Percentiles rank a stretch among this genome's conserved stretches.
phyloP scores from a whole-genome alignment of 2,329 filamentous ascomycete species.

The Xylaria arbuscula region DNA sequence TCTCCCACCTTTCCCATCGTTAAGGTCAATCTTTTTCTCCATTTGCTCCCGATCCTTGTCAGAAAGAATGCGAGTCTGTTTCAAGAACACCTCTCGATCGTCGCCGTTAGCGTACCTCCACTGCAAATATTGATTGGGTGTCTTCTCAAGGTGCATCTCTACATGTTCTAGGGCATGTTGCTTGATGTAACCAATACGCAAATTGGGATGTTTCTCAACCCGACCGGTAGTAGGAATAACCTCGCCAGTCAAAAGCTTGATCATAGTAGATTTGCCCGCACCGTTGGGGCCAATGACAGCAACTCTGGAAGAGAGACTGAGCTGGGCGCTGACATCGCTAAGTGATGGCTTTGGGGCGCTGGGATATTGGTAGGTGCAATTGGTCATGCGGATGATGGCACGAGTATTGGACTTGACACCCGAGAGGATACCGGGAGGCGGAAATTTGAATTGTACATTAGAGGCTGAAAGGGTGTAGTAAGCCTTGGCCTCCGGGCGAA shows the following conservation, averaged over 20 bases:
- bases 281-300: slow-evolving; percentile 98
- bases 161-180: slow-evolving; percentile 99
- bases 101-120: slow-evolving; percentile 98
- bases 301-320: slow-evolving; percentile 89
- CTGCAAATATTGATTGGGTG: slow-evolving; percentile 97
- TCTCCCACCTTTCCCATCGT: slow-evolving; percentile 80
- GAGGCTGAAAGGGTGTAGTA: slow-evolving; percentile 96
- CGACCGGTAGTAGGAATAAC: slow-evolving; percentile 83
- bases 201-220: slow-evolving; percentile 98
- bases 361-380: slow-evolving; percentile 95
- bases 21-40: slow-evolving; percentile 87
- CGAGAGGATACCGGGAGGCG: slow-evolving; percentile 89
- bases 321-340: slow-evolving; percentile 83
- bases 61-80: slow-evolving; percentile 92
- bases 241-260: slow-evolving; percentile 96
- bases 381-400: slow-evolving; percentile 93
- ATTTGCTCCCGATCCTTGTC: slow-evolving; percentile 88
- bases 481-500: slow-evolving; percentile 93
- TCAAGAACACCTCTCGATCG: slow-evolving; percentile 95
- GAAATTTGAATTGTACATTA: slow-evolving; percentile 97
- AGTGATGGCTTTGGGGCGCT: slow-evolving; percentile 88
- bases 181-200: slow-evolving; percentile 99
- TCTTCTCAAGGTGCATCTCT: slow-evolving; percentile 99
- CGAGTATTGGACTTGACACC: slow-evolving; percentile 96
- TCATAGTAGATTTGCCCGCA: slow-evolving; percentile 97